Base-by-base conservation (phyloP, 1,284 basidiomycete species). In the Apiotrichum laibachii region DNA sequence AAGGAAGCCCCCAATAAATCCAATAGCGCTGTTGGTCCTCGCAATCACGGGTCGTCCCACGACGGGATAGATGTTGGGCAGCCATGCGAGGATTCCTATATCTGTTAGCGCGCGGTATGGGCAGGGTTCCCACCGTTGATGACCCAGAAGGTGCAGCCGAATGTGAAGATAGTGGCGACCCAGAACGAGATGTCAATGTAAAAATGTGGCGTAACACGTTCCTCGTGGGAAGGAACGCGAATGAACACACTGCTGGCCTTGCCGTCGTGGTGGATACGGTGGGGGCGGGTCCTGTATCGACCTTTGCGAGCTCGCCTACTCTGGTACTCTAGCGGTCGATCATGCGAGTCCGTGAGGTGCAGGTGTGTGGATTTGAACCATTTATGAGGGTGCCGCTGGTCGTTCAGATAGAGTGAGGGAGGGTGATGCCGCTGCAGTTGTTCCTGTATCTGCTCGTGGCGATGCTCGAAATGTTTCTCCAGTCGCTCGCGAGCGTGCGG, bases 71-170 rank as follows among this genome's bases (percentile, higher is more conserved):
- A 42, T 42, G 40, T 18, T 18, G 6, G 40, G 84, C 2, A 85
- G 79, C 66, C 82, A 84, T 6, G 81, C 79, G 42, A 81, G 69
- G 64, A 84, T 84, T 15, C 83, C 71, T 73, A 51, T 19, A 12
- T 22, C 9, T n/a, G 19, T 22, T 11, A 45, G 43, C 2, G 15
- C 42, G 5, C 2, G 15, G 15, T 6, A n/a, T n/a, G 7, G 26
- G 15, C 1, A 15, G 7, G 5, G 10, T 45, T 5, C 42, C 56
- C 19, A 75, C 73, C 84, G 67, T 85, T 85, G 39, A 83, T 72
- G n/a, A 84, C 81, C 84, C 82, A 84, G 6, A 82, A 75, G 11
- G 79, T 70, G 46, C 79, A 81, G 26, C 82, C 82, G 18, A 78
- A 50, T 0, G 80, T 81, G 56, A 78, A 77, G 4, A 59, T 35